These are phyloP conservation scores for Rhipidocladum racemiflorum DNA, from an alignment of 176 grass and related monocot species.

Conservation along the genomic window DNA sequence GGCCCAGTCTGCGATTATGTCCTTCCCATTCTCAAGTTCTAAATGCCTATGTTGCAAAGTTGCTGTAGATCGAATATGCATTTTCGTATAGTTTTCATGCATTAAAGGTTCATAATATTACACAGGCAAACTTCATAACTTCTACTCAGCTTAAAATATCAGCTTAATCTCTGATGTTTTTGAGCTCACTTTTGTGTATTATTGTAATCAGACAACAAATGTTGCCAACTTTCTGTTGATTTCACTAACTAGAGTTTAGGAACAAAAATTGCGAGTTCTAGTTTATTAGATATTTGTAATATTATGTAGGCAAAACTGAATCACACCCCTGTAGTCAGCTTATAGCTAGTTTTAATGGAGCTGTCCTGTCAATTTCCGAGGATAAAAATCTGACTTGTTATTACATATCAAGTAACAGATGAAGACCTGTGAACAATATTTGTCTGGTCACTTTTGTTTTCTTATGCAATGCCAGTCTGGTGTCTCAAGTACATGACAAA, in stretches of 20 bases:
- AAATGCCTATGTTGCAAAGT: slow-evolving; percentile 1
- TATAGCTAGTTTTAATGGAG: not conserved
- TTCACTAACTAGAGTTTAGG: not conserved
- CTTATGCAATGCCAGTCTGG: slow-evolving; percentile 6
- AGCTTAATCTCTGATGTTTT: not conserved
- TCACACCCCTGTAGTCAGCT: not conserved
- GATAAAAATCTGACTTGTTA: not conserved
- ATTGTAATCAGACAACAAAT: not conserved
- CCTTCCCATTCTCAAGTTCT: slow-evolving; percentile 15
- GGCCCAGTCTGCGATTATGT: not conserved
- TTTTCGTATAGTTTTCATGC: slow-evolving; percentile 5
- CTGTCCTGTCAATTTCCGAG: slow-evolving; percentile 2
- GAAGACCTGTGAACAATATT: not conserved
- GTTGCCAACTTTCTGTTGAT: not conserved
- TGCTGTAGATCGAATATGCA: not conserved
- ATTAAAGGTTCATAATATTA: not conserved
- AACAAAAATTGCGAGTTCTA: not conserved
- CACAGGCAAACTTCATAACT: not conserved
- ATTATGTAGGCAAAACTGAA: slow-evolving; percentile 1
- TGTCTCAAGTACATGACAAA: slow-evolving; percentile 12
- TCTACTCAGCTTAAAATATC: not conserved
- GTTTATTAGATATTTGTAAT: slow-evolving; percentile 8
- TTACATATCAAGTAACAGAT: not conserved
- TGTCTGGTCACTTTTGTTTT: not conserved
- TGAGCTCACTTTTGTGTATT: not conserved